phyloP scores from a whole-genome alignment of 1,139 yeast genomes.

The Petasospora fabianii region DNA sequence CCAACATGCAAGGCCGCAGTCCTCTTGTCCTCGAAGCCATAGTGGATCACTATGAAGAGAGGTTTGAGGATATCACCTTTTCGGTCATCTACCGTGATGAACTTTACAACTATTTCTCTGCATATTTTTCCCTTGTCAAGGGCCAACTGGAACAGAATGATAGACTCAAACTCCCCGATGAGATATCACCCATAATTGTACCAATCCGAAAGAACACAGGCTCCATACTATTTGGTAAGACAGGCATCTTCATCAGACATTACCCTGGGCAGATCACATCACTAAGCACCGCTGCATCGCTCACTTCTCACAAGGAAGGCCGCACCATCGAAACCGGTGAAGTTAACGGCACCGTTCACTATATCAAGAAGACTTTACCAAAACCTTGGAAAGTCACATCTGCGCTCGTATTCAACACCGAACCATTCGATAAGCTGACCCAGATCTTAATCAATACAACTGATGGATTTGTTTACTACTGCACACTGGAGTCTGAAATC shows the following conservation, averaged over 20 bases:
- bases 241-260: conserved; percentile 14
- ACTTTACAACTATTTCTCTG: conserved; percentile 16
- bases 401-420: conserved; percentile 7
- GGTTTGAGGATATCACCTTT: conserved; percentile 3
- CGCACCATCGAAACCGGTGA: conserved; percentile 2
- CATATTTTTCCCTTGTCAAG: conserved; percentile 11
- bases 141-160: conserved; percentile 4
- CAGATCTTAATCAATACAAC: conserved; percentile 12
- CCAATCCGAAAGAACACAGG: conserved; percentile 13
- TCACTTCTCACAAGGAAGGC: conserved; percentile 4
- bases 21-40: conserved; percentile 18
- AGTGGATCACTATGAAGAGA: conserved; percentile 7
- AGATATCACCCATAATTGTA: conserved; percentile 9
- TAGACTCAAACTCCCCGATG: conserved; percentile 11
- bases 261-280: conserved; percentile 5
- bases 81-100: conserved; percentile 22
- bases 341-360: conserved; percentile 1
- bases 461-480: conserved; percentile 13
- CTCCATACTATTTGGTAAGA: conserved; percentile 14
- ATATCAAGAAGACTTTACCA: conserved; percentile 3
- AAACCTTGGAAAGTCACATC: conserved; percentile 13
- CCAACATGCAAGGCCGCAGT: conserved; percentile 14
- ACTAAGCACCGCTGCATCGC: neutral
- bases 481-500: conserved; percentile 9
- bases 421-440: neutral